Evolutionary conservation across 208 protist genomes (phyloP).

Genomic region (Strigomonas galati): DNA sequence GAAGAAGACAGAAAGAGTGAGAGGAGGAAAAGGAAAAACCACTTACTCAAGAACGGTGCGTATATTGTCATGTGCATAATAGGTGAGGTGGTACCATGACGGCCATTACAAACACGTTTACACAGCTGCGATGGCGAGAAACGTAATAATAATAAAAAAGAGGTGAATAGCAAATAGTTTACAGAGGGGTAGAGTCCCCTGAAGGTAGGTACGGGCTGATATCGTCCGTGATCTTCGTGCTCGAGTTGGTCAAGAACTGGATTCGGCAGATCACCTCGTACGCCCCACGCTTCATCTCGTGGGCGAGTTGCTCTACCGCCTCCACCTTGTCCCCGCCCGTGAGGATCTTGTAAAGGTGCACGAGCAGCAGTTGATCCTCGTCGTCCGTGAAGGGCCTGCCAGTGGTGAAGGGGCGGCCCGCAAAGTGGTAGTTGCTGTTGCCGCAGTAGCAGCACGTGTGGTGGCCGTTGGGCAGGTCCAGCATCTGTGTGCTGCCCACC

Average conservation of each 20-base stretch:
- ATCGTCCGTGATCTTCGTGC: conserved; percentile 58
- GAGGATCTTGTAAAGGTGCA: conserved; percentile 66
- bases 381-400: conserved; percentile 53
- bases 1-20: conserved; percentile 75
- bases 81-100: neutral
- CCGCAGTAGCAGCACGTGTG: conserved; percentile 57
- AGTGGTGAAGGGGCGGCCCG: conserved; percentile 33
- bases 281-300: conserved; percentile 55
- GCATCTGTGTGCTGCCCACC: conserved; percentile 52
- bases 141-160: neutral
- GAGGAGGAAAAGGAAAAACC: neutral
- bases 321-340: conserved; percentile 60
- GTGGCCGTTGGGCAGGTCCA: conserved; percentile 1
- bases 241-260: conserved; percentile 56
- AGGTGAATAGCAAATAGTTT: conserved; percentile 4
- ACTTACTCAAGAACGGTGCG: neutral
- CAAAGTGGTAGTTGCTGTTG: conserved; percentile 43
- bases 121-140: neutral
- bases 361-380: conserved; percentile 61
- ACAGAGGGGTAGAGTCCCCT: neutral
- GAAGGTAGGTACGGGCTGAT: conserved; percentile 14
- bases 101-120: neutral
- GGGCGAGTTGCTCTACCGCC: conserved; percentile 55
- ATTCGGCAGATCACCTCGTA: conserved; percentile 77
- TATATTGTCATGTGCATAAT: neutral